Base-by-base conservation (phyloP, 2,329 filamentous ascomycete genomes). In the Aspergillus glaucus region DNA sequence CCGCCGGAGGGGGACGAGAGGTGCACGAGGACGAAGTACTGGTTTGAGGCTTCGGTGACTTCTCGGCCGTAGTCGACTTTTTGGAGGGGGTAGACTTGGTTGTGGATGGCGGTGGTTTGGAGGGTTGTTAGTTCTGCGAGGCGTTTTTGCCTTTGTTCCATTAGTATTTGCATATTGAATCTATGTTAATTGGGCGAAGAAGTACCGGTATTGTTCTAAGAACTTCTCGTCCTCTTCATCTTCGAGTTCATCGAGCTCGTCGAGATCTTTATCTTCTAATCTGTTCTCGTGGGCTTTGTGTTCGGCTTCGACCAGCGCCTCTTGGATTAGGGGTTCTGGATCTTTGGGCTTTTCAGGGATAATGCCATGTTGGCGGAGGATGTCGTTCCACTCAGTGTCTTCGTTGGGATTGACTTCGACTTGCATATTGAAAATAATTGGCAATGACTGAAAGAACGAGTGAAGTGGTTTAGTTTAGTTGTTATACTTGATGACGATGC, bases 321-420 rank as follows among this genome's bases (percentile, higher is more conserved):
- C 92, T 72, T 98, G 87, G 61, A 98, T 96, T 74, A 95, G 85
- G 6, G 91, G 90, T 2, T 93, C 96, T 2, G 93, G 93, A 42
- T 92, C 95, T 3, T 91, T 90, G 0, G 92, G 90, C 67, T 95
- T 97, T 68, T 97, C 91, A n/a, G 93, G 93, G 53, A 98, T 97
- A 57, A 98, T 79, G 57, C 90, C 89, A 75, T 98, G 90, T 70
- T 95, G 94, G 60, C 93, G 88, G 50, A 98, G 84, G 63, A 98
- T 98, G 60, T 98, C 93, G 68, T 98, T 98, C 91, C 93, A 98
- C 85, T 98, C 93, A 55, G 93, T 98, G 67, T 98, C 93, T 54
- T 90, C 93, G 65, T 97, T 95, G 28, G 92, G 92, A 66, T 97
- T 86, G 58, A 98, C 86, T 41, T 91, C 90, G 51, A 98, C 93